Evolutionary conservation across 192 early-diverging fungal species (phyloP), one percentile per base, ranked within the genome.

Genomic region (Backusella tarrabulga): DNA sequence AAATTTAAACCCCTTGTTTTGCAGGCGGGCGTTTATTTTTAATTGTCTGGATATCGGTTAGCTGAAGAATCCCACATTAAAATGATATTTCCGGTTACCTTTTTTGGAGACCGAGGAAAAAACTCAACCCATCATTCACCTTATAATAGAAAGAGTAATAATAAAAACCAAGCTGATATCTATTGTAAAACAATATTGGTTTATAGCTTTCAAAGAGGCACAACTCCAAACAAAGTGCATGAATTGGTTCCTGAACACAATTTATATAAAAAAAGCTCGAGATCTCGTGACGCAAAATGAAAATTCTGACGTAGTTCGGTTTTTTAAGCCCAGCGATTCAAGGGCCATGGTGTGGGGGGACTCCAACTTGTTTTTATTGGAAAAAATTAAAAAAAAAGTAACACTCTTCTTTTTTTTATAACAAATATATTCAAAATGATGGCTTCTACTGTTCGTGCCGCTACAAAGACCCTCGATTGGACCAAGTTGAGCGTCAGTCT

Each of bases 381-480:
- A 36, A 68, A 32, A 70, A 69, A 69, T 19, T 2, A 68, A 68
- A 34, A 67, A 34, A 29, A 34, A 52, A 52, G 19, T 54, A 52
- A 34, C 32, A 50, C 42, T 17, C 32, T 73, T 54, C 46, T 54
- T 26, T 42, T 56, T 73, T 52, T 60, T 60, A 23, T 2, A 60
- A 9, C n/a, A 23, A 60, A 4, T 41, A 63, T 36, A 21, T 12
- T 32, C n/a, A 36, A 56, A 75, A 67, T 23, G 38, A 68, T 44
- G 40, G 79, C 84, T 46, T 76, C 88, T 75, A 81, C 88, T 44
- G 84, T 87, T 77, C 87, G 88, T 74, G 91, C 92, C 77, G 89
- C 91, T 77, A 83, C 83, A 67, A 63, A 63, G 56, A 29, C 56
- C 56, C 90, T 99, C 80, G 95, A 98, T 90, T 99, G 95, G 95